Evolutionary conservation across 805 yeast genomes (phyloP), one percentile per base, ranked within the genome.

Genomic region (Starmerella potacharoeniae): DNA sequence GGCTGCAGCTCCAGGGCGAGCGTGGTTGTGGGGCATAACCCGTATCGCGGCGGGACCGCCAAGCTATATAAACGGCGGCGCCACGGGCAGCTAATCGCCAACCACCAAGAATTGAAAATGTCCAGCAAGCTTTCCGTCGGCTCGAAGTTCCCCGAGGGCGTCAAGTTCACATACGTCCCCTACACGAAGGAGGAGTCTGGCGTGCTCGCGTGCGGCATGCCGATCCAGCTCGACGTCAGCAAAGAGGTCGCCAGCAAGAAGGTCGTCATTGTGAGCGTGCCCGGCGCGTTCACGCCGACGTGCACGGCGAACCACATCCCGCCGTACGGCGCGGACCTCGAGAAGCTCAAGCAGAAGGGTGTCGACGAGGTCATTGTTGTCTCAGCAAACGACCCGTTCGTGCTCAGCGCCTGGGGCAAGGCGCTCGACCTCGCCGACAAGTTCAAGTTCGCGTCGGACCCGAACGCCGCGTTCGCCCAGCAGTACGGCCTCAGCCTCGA

Each of bases 201-300:
- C 46, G 65, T 66, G 49, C 61, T 59, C 28, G 68, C 72, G 5
- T 73, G 76, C 55, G 76, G 76, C 31, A 62, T 69, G 50, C 76
- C 76, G 35, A 63, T 60, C 43, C 61, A 65, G 39, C 65, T 66
- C 41, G 65, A 67, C 60, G 61, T 69, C 36, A 69, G 66, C 65
- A 66, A 67, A 64, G 69, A 68, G 60, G 61, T 72, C 35, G 57
- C 65, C 22, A 66, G 62, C 64, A 79, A 80, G 73, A 80, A 75
- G 63, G 79, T 83, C 35, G 80, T 85, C 44, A 73, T 86, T 62
- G 86, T 87, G 35, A 76, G 84, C 56, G 89, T 86, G 36, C 93
- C 95, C 58, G 95, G 90, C 59, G 93, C 95, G 10, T 86, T 85
- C 75, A 85, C 95, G 31, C 95, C 91, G 55, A 80, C 91, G 7